Base-by-base conservation (phyloP, 1,284 basidiomycete genomes). In the Neonothopanus nambi region DNA sequence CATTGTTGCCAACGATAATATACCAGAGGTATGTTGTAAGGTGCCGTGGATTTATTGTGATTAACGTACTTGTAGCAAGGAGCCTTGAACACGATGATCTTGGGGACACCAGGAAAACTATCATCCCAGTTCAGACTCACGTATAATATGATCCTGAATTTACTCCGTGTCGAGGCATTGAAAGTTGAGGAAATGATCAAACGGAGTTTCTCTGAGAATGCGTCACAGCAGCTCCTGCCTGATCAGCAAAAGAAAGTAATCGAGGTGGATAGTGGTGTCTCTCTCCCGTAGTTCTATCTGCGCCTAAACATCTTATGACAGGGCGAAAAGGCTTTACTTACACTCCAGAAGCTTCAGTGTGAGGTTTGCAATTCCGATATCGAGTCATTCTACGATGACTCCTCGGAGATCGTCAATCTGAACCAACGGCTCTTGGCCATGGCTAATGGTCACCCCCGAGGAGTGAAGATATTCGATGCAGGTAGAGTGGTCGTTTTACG, bases 111-210 rank as follows among this genome's bases (percentile, higher is more conserved):
- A 1, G 90, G 88, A 48, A 95, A 95, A 67, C 80, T 99, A n/a
- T 84, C 88, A 45, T 98, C 95, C 1, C 97, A 99, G 67, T 99
- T 99, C 79, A 82, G 97, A 47, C 77, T 99, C 59, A 99, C 97
- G 1, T 99, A 99, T 74, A 98, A 98, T 68, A 99, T 99, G 97
- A 98, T 99, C 57, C 76, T 99, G 56, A 99, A 99, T 67, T 73
- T 99, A 39, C 80, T 99, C 15, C 87, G 97, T 26, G 96, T 99
- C 7, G 97, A 99, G 67, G 95, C 97, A 2, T 78, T 99, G 33
- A 83, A 89, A 59, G 97, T 99, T 7, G 97, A 99, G 66, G 97
- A 99, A 69, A 99, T 99, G 97, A 99, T 99, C 70, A 99, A 99
- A 71, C 82, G 97, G 35, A 95, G 93, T 66, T 99, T 99, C 71